A percentile compares a stretch with the other conserved stretches of the same genome.
These are phyloP conservation scores for Melastoma malabathricum DNA, from an alignment of 345 rosid genomes.

Conservation along the genomic window DNA sequence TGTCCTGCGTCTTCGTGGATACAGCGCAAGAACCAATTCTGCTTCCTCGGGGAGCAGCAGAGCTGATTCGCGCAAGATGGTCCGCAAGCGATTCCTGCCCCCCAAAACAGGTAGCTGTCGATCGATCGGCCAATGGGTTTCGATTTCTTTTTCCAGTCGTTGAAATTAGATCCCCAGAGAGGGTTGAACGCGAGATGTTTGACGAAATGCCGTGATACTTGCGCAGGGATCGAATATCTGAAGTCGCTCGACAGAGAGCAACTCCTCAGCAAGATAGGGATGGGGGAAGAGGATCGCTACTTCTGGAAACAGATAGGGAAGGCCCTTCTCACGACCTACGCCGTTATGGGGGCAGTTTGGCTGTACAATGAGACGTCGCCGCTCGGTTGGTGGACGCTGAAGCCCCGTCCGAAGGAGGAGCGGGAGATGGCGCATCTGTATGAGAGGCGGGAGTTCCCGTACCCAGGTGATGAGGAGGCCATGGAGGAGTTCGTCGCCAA, in stretches of 20 bases:
- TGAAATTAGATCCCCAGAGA: background rate
- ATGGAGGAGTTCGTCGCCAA: constrained; percentile 80
- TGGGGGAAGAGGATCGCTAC: constrained; percentile 51
- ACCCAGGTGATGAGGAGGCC: constrained; percentile 46
- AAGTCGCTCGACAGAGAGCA: constrained; percentile 41
- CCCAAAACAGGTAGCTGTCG: constrained; percentile 41
- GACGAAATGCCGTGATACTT: constrained; percentile 13
- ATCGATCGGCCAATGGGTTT: background rate
- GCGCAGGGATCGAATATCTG: constrained; percentile 38
- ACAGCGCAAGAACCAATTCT: no score
- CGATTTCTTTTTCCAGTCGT: background rate
- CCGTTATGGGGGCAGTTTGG: constrained; percentile 58
- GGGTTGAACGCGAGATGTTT: constrained; percentile 10
- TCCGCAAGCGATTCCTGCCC: constrained; percentile 37
- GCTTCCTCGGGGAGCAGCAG: no score
- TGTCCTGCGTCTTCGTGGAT: no score
- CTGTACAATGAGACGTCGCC: constrained; percentile 73
- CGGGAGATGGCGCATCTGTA: constrained; percentile 60
- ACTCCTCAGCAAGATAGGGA: constrained; percentile 51
- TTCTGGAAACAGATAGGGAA: constrained; percentile 81
- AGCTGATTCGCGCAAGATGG: constrained; percentile 26
- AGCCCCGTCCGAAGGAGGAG: constrained; percentile 80
- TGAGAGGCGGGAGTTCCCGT: constrained; percentile 67
- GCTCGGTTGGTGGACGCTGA: constrained; percentile 85
- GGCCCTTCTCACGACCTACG: constrained; percentile 62